Base-by-base conservation (phyloP, 2,329 filamentous ascomycete species). In the Tolypocladium nubicola region DNA sequence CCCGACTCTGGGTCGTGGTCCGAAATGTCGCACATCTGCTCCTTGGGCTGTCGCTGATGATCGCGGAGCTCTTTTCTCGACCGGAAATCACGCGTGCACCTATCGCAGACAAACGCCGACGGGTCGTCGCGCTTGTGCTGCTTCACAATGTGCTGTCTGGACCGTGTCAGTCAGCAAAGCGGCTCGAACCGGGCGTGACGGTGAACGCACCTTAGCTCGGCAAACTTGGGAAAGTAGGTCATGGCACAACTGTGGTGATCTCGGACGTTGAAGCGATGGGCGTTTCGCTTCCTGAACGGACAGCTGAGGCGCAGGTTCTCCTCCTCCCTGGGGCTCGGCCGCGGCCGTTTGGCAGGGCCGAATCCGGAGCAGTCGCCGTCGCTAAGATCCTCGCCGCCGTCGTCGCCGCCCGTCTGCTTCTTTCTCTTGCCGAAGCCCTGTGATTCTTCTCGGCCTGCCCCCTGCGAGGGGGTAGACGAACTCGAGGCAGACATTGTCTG, bases 171-270 rank as follows among this genome's bases (percentile, higher is more conserved):
- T 38, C 8, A 45, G 47, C 10, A 47, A 33, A 26, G 47, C 47
- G 19, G 10, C 26, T n/a, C 5, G 5, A 7, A 14, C 9, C 19
- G 14, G 47, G 0, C 3, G 30, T 14, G 19, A 21, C 10, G 19
- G 1, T 5, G 10, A 7, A 21, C 65, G 45, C 40, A 75, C 73
- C 70, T 70, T 2, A 78, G 58, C 53, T 75, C 73, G 3, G 71
- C 66, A 53, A 76, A 72, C 7, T 75, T 75, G 8, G 67, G 67
- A 41, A 76, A 76, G 38, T 73, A 73, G 0, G 70, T 74, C 67
- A 73, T 74, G 19, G 75, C 74, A 59, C 75, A 78, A 23, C 68
- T 69, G 54, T 76, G 71, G 41, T 77, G 71, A 49, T 77, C 75
- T 4, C 75, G 68, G 49, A 78, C 72, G 40, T 78, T 77, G 61